A percentile compares a stretch with the other conserved stretches of the same genome.
These are phyloP conservation scores for Davidsoniella neocaledoniae DNA, from an alignment of 2,329 filamentous ascomycete species.

Conservation along the genomic window DNA sequence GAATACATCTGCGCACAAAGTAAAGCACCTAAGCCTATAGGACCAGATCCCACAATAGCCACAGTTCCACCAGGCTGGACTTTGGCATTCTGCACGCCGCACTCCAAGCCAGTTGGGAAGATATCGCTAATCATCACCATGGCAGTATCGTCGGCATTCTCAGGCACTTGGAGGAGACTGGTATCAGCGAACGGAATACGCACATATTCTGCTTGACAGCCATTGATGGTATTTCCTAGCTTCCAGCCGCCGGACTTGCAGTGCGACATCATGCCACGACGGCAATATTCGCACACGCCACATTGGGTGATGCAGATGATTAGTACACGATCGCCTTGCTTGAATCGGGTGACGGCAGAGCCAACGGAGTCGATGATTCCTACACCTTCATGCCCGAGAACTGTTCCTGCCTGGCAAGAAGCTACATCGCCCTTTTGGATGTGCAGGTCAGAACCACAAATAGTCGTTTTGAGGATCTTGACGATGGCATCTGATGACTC, in stretches of 20 bases:
- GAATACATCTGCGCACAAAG: conserved; percentile 38
- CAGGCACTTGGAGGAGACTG: conserved; percentile 28
- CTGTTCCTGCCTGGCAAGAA: conserved; percentile 26
- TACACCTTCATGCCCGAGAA: conserved; percentile 37
- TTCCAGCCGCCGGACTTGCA: conserved; percentile 38
- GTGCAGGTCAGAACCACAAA: conserved; percentile 39
- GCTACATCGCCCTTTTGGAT: conserved; percentile 37
- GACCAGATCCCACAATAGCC: conserved; percentile 37
- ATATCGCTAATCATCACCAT: conserved; percentile 38
- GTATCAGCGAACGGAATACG: conserved; percentile 33
- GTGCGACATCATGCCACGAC: conserved; percentile 32
- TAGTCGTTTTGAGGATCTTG: conserved; percentile 29
- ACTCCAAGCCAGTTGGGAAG: conserved; percentile 38
- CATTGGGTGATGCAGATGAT: conserved; percentile 35
- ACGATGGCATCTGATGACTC: conserved; percentile 31
- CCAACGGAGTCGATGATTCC: conserved; percentile 30
- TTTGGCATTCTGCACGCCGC: conserved; percentile 33
- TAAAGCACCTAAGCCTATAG: conserved; percentile 37
- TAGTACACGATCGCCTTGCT: conserved; percentile 33
- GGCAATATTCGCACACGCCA: conserved; percentile 33
- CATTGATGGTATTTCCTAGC: conserved; percentile 34
- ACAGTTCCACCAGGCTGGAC: conserved; percentile 35
- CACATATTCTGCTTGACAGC: conserved; percentile 40
- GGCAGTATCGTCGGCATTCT: conserved; percentile 23
- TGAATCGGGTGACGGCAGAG: conserved; percentile 27